phyloP scores from a whole-genome alignment of 139 green algal genomes.

The Haematococcus lacustris region DNA sequence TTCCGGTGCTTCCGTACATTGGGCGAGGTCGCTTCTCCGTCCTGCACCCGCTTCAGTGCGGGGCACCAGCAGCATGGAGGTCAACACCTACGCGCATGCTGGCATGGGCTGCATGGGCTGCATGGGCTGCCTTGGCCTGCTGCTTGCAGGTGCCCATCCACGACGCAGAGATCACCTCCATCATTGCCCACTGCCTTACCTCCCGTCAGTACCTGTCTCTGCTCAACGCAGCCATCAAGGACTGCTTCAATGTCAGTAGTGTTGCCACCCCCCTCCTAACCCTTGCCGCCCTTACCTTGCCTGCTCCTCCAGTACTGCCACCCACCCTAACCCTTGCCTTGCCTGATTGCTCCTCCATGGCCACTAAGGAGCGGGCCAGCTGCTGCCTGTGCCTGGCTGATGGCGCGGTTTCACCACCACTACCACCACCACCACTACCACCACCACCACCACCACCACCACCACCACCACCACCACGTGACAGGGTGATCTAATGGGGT shows the following conservation, averaged over 20 bases:
- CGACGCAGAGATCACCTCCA: conserved; percentile 71
- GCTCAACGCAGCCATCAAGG: conserved; percentile 38
- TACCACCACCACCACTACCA: no score
- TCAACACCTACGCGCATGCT: no score
- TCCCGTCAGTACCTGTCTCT: conserved; percentile 54
- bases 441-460: not conserved
- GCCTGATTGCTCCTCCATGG: not conserved
- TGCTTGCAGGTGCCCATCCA: conserved; percentile 13
- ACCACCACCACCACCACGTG: no score
- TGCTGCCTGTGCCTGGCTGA: not conserved
- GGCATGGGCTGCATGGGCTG: no score
- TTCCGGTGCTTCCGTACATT: no score
- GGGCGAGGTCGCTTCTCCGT: no score
- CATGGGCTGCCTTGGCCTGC: not conserved
- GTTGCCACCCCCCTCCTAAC: not conserved
- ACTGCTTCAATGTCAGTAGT: conserved; percentile 14
- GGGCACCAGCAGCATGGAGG: no score
- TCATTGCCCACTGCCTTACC: conserved; percentile 74
- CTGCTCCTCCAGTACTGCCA: not conserved
- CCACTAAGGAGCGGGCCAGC: not conserved
- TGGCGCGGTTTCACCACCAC: not conserved
- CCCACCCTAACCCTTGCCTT: not conserved
- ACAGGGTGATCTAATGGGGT: no score
- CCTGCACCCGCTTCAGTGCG: no score
- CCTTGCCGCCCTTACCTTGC: not conserved